Percentiles rank a stretch among this genome's conserved stretches.
Evolutionary conservation across 495 filamentous ascomycete species (phyloP).

Genomic region (Xanthoparmelia taractica): DNA sequence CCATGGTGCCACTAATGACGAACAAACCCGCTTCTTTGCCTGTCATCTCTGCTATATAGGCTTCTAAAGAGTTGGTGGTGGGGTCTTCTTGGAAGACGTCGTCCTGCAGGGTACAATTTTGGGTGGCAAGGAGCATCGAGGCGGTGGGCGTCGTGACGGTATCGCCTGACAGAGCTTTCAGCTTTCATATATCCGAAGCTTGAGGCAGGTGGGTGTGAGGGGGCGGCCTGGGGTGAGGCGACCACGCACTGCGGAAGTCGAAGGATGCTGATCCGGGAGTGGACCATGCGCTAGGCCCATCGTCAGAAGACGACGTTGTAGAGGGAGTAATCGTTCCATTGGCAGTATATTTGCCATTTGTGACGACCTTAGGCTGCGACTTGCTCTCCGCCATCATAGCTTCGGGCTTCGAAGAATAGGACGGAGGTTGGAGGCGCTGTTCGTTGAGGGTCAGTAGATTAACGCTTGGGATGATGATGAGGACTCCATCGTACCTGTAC

Average conservation of each 20-base stretch:
- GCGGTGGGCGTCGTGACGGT: conserved; percentile 79
- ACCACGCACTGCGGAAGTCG: conserved; percentile 22
- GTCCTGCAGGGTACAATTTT: conserved; percentile 56
- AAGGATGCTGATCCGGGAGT: conserved; percentile 22
- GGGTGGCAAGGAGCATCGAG: conserved; percentile 66
- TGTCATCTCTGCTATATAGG: conserved; percentile 59
- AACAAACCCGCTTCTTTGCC: conserved; percentile 66
- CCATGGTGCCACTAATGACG: conserved; percentile 87
- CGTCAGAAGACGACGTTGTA: background rate
- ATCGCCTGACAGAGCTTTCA: conserved; percentile 45
- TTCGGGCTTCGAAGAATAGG: background rate
- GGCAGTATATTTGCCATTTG: conserved; percentile 4
- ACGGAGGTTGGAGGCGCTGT: background rate
- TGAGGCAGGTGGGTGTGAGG: background rate
- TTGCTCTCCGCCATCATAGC: conserved; percentile 11
- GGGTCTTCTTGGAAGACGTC: conserved; percentile 81
- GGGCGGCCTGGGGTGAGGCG: background rate
- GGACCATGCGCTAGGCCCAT: conserved; percentile 17
- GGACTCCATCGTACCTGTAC: background rate
- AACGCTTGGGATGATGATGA: background rate
- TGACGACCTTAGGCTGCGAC: background rate
- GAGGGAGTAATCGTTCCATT: background rate
- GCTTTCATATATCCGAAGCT: background rate
- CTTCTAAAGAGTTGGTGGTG: conserved; percentile 65
- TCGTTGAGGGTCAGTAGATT: background rate